A percentile compares a stretch with the other conserved stretches of the same genome.
Conservation (phyloP, 106 monocot genomes). For the Apostasia ramifera region DNA sequence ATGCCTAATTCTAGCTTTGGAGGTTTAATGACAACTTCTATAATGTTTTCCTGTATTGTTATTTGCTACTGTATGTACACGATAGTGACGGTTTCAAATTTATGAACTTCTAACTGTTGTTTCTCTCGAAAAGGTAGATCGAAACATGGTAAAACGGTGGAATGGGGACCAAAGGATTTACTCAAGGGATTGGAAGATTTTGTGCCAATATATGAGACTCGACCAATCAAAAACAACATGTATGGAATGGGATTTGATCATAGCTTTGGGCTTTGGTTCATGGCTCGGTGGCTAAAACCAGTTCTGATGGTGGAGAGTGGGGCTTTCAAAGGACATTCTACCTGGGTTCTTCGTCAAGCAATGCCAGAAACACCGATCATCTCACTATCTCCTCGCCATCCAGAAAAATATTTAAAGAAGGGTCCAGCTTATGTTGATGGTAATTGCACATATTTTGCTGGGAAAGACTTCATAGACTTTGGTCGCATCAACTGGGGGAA, state of each 20-base stretch:
- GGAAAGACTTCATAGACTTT: slow-evolving; percentile 95
- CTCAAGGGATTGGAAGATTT: slow-evolving; percentile 92
- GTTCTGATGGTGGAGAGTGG: slow-evolving; percentile 94
- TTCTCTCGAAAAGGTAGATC: slow-evolving; percentile 89
- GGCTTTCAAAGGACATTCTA: slow-evolving; percentile 95
- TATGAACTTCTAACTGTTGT: background rate
- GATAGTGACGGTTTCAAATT: no score
- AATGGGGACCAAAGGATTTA: slow-evolving; percentile 80
- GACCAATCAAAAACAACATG: slow-evolving; percentile 94
- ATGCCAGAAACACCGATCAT: slow-evolving; percentile 67
- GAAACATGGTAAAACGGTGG: slow-evolving; percentile 80
- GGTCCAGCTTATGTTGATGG: slow-evolving; percentile 90
- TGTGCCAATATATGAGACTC: slow-evolving; percentile 86
- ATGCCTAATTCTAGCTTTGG: no score
- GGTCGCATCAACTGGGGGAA: slow-evolving; percentile 64
- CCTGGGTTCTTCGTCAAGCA: slow-evolving; percentile 93
- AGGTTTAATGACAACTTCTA: no score
- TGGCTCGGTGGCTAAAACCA: slow-evolving; percentile 83
- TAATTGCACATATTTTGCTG: slow-evolving; percentile 92
- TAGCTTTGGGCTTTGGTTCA: slow-evolving; percentile 99
- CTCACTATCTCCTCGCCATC: slow-evolving; percentile 84
- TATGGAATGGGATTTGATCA: slow-evolving; percentile 99
- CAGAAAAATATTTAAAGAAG: slow-evolving; percentile 85
- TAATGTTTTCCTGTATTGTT: no score
- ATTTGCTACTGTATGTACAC: no score